Evolutionary conservation across 2,329 filamentous ascomycete genomes (phyloP), one percentile per base, ranked within the genome.

Genomic region (Coniochaeta sp.): DNA sequence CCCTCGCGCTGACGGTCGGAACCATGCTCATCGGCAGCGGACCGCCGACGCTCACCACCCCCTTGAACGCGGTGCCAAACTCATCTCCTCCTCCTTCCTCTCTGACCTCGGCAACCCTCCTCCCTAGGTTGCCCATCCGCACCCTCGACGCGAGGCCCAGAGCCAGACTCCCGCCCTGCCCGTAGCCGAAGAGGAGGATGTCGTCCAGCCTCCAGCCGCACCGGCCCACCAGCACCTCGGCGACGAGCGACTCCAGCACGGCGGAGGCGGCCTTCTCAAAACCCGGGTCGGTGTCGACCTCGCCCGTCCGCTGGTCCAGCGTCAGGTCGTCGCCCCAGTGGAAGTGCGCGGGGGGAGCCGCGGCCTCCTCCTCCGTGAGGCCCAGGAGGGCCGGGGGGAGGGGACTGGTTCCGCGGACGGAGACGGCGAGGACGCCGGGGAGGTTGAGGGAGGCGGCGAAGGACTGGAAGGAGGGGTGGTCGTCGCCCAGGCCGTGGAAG

Each of bases 401-500:
- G 0, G 84, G 83, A 26, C 79, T 79, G 0, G 89, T 86, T 0
- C 87, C 92, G 68, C 89, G 89, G 47, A 96, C 77, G 7, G 90
- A 83, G 59, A 96, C 82, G 67, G 86, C 86, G 60, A 87, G 82
- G 58, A 92, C 92, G 68, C 92, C 89, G 0, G 91, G 91, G 3
- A 96, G 83, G 62, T 82, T 79, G 62, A 96, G 75, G 65, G 84
- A 85, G 60, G 79, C 78, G 22, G 87, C 90, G 62, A 96, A 89
- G 52, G 76, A 75, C 62, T 84, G 81, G 72, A 95, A 96, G 38
- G 89, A 80, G 3, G 71, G 68, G 62, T 90, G 83, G 36, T 82
- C 85, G 75, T 96, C 92, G 63, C 92, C 92, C 14, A 96, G 83
- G 64, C 91, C 91, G 73, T 96, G 92, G 61, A 96, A 85, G 58